These are phyloP conservation scores for Beta corolliflora DNA, from an alignment of 179 eudicot genomes.

Conservation along the genomic window DNA sequence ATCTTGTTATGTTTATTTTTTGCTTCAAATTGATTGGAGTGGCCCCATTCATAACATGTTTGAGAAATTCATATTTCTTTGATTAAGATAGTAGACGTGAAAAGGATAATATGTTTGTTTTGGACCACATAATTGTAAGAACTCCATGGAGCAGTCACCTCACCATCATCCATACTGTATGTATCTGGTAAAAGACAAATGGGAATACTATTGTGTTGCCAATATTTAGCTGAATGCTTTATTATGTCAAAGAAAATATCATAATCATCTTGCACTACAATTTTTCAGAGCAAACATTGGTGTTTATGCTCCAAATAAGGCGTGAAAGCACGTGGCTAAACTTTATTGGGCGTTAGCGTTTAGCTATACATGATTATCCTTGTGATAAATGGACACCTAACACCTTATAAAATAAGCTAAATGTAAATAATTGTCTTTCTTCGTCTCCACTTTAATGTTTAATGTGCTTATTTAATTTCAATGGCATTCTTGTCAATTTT, in stretches of 20 bases:
- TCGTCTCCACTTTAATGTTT: too few species aligned
- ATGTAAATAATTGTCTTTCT: too few species aligned
- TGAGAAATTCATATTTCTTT: background rate
- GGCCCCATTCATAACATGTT: background rate
- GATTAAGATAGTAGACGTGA: background rate
- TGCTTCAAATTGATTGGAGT: background rate
- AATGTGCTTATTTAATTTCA: too few species aligned
- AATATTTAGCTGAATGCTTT: slow-evolving; percentile 6
- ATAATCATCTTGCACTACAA: too few species aligned
- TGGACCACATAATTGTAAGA: slow-evolving; percentile 13
- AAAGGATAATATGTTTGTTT: background rate
- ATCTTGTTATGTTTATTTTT: background rate
- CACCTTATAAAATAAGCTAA: too few species aligned
- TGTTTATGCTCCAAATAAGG: too few species aligned
- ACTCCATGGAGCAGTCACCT: background rate
- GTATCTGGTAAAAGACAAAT: slow-evolving; percentile 10
- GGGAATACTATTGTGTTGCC: background rate
- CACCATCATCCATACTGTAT: slow-evolving; percentile 7
- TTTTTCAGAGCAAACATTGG: too few species aligned
- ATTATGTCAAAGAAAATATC: background rate
- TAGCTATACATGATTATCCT: too few species aligned
- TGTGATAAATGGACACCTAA: too few species aligned
- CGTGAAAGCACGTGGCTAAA: too few species aligned
- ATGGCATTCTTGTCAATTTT: too few species aligned
- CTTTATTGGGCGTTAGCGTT: too few species aligned